These are phyloP conservation scores for Teunomyces tritomae DNA, from an alignment of 805 yeast genomes.

Conservation along the genomic window DNA sequence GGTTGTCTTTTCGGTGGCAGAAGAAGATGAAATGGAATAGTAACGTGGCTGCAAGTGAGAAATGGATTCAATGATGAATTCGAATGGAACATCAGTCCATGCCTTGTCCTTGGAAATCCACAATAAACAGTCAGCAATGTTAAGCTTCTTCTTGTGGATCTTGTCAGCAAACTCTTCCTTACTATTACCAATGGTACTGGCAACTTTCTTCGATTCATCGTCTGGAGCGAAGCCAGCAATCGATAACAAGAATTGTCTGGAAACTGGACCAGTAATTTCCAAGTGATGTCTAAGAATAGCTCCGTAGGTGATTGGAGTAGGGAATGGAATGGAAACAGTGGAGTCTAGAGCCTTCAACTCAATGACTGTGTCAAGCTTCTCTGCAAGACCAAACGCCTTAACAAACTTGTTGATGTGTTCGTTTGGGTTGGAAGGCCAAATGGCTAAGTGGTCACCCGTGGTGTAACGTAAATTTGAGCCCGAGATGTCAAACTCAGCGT, in stretches of 20 bases:
- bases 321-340: constrained; percentile 62
- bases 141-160: constrained; percentile 59
- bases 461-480: constrained; percentile 74
- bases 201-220: constrained; percentile 49
- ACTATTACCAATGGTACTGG: constrained; percentile 58
- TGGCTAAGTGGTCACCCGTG: constrained; percentile 94
- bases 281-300: constrained; percentile 81
- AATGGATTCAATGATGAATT: constrained; percentile 76
- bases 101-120: constrained; percentile 56
- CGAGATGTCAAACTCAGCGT: constrained; percentile 82
- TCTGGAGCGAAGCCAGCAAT: constrained; percentile 82
- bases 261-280: constrained; percentile 90
- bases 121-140: constrained; percentile 73
- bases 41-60: constrained; percentile 89
- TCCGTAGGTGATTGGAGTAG: constrained; percentile 84
- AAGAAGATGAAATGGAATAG: constrained; percentile 92
- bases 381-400: constrained; percentile 56
- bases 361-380: constrained; percentile 54
- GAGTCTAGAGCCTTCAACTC: constrained; percentile 68
- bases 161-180: constrained; percentile 65
- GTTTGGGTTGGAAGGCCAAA: constrained; percentile 89
- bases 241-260: constrained; percentile 77
- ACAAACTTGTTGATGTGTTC: constrained; percentile 70
- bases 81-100: constrained; percentile 84
- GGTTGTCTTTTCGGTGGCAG: constrained; percentile 67